Percentiles rank a stretch among this genome's conserved stretches.
Evolutionary conservation across 2,329 filamentous ascomycete genomes (phyloP).

Genomic region (Pochonia chlamydosporia): DNA sequence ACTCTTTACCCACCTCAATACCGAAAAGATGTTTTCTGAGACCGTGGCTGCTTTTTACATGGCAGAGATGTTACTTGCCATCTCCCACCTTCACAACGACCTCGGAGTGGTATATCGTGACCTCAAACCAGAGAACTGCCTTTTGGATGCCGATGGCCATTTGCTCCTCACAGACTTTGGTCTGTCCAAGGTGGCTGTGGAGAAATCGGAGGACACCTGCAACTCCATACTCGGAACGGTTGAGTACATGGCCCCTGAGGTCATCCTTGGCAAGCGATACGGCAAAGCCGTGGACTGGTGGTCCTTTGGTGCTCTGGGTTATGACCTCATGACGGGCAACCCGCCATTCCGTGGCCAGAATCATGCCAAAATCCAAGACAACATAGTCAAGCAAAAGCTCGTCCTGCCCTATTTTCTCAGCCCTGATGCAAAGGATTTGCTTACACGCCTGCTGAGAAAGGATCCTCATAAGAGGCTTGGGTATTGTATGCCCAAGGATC

Average conservation of each 20-base stretch:
- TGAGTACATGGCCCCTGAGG: constrained; percentile 98
- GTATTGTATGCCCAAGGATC: constrained; percentile 80
- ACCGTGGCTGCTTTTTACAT: constrained; percentile 92
- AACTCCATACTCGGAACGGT: constrained; percentile 91
- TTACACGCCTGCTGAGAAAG: constrained; percentile 84
- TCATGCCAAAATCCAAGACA: constrained; percentile 90
- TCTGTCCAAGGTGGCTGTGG: constrained; percentile 85
- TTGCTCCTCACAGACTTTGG: constrained; percentile 95
- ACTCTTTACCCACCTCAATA: constrained; percentile 88
- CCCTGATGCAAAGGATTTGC: constrained; percentile 86
- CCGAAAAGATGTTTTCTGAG: constrained; percentile 93
- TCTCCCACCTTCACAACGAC: constrained; percentile 87
- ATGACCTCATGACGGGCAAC: constrained; percentile 85
- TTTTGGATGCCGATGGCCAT: constrained; percentile 86
- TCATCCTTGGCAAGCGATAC: constrained; percentile 82
- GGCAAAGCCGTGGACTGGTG: constrained; percentile 97
- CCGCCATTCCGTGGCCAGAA: constrained; percentile 90
- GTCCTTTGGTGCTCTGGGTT: constrained; percentile 90
- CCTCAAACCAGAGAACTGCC: constrained; percentile 95
- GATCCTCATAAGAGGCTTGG: constrained; percentile 88
- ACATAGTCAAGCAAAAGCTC: constrained; percentile 91
- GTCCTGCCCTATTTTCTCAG: constrained; percentile 84
- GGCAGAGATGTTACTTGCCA: constrained; percentile 92
- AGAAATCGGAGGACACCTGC: constrained; percentile 54
- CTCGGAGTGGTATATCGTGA: constrained; percentile 95